Conservation (phyloP, 352 stramenopile species). For the Achlya hypogyna region DNA sequence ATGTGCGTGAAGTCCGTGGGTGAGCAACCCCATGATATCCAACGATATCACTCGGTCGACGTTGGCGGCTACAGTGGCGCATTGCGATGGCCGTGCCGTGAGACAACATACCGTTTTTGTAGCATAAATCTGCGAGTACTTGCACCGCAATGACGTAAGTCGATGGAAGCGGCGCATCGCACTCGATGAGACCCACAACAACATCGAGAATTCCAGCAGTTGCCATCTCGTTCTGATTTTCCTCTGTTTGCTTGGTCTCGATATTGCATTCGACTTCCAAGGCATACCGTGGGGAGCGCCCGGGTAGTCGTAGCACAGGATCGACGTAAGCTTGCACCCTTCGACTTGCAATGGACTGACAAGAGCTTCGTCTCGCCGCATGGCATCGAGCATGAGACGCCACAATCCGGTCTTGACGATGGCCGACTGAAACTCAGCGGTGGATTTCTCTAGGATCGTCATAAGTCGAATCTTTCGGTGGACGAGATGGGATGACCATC, state of each 20-base stretch:
- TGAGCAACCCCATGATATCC: neutral
- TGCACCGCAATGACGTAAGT: slow-evolving; percentile 22
- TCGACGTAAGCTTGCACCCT: slow-evolving; percentile 29
- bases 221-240: slow-evolving; percentile 47
- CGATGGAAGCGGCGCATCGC: slow-evolving; percentile 11
- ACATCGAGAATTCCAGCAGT: slow-evolving; percentile 25
- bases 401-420: slow-evolving; percentile 38
- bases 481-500: slow-evolving; percentile 28
- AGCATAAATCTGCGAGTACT: slow-evolving; percentile 8
- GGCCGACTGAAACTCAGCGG: slow-evolving; percentile 49
- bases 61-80: neutral
- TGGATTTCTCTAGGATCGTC: slow-evolving; percentile 28
- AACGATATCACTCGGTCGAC: neutral
- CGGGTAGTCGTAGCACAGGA: slow-evolving; percentile 48
- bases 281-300: slow-evolving; percentile 33
- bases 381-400: slow-evolving; percentile 25
- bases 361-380: slow-evolving; percentile 25
- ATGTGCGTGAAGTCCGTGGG: neutral
- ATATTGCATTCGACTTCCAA: neutral
- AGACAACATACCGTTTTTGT: slow-evolving; percentile 6
- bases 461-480: neutral
- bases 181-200: slow-evolving; percentile 19
- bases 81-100: neutral
- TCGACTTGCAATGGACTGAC: slow-evolving; percentile 27
- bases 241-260: slow-evolving; percentile 22